A percentile compares a stretch with the other conserved stretches of the same genome.
Evolutionary conservation across 2,329 filamentous ascomycete species (phyloP).

Genomic region (Didymella arachidicola): DNA sequence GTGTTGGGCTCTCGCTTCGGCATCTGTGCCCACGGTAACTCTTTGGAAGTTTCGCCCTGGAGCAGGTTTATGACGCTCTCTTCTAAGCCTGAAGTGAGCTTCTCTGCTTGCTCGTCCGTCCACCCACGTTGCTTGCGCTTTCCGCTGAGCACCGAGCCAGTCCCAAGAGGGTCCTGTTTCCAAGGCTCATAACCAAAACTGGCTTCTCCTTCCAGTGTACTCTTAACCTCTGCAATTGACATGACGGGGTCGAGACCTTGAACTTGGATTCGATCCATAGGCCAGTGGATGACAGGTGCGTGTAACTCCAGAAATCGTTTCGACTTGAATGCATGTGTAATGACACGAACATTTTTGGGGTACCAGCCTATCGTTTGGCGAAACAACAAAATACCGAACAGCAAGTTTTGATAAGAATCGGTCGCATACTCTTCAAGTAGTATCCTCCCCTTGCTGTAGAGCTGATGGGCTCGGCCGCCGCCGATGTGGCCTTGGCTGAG

Average conservation of each 20-base stretch:
- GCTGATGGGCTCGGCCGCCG: conserved; percentile 33
- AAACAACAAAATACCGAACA: conserved; percentile 74
- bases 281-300: conserved; percentile 55
- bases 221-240: conserved; percentile 45
- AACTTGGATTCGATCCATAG: conserved; percentile 50
- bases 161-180: conserved; percentile 52
- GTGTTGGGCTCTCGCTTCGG: conserved; percentile 5
- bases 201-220: conserved; percentile 49
- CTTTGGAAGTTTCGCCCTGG: conserved; percentile 28
- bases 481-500: conserved; percentile 32
- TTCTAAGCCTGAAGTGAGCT: conserved; percentile 39
- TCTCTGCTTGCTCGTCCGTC: conserved; percentile 31
- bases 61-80: conserved; percentile 40
- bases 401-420: conserved; percentile 85
- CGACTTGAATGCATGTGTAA: conserved; percentile 60
- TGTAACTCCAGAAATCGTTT: conserved; percentile 53
- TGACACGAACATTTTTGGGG: conserved; percentile 52
- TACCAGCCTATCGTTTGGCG: conserved; percentile 50
- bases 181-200: conserved; percentile 50
- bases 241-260: conserved; percentile 58
- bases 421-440: conserved; percentile 74
- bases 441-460: conserved; percentile 56
- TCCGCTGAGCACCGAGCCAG: conserved; percentile 39
- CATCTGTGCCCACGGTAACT: conserved; percentile 39
- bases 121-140: conserved; percentile 55